phyloP scores from a whole-genome alignment of 495 filamentous ascomycete genomes.

The Penicillium lagena region DNA sequence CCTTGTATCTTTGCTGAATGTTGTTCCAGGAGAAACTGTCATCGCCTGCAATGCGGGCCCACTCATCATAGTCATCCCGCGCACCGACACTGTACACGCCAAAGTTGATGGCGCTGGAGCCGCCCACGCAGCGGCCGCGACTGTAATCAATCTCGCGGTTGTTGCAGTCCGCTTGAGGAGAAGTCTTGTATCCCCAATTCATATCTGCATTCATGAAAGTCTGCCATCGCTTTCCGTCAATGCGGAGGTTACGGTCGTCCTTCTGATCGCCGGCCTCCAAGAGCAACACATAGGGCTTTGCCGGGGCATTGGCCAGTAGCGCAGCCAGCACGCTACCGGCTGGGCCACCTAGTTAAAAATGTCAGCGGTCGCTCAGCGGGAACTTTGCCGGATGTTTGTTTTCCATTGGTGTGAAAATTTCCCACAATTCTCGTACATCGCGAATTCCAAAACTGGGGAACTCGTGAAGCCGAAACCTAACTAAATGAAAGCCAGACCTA shows the following conservation, averaged over 20 bases:
- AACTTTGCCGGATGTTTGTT: background rate
- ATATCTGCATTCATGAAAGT: conserved; percentile 40
- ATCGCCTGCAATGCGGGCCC: conserved; percentile 34
- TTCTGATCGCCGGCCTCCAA: conserved; percentile 52
- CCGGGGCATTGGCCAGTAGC: conserved; percentile 34
- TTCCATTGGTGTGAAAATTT: background rate
- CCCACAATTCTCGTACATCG: too few species aligned
- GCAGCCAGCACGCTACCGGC: conserved; percentile 47
- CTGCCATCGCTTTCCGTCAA: conserved; percentile 46
- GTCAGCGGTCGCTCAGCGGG: too few species aligned
- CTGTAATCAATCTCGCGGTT: conserved; percentile 48
- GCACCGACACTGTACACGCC: conserved; percentile 51
- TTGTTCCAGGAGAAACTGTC: conserved; percentile 45
- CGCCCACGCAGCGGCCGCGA: conserved; percentile 55
- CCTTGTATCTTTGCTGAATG: conserved; percentile 41
- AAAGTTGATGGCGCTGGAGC: conserved; percentile 59
- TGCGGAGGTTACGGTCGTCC: conserved; percentile 35
- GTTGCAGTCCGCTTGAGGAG: conserved; percentile 44
- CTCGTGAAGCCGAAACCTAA: too few species aligned
- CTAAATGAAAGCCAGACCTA: too few species aligned
- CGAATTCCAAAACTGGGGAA: too few species aligned
- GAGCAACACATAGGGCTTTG: conserved; percentile 45
- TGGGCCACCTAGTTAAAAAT: conserved; percentile 42
- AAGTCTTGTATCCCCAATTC: conserved; percentile 58
- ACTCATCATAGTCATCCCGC: conserved; percentile 54